These are phyloP conservation scores for Erythrobasidium yunnanense DNA, from an alignment of 768 basidiomycete genomes.

Conservation along the genomic window DNA sequence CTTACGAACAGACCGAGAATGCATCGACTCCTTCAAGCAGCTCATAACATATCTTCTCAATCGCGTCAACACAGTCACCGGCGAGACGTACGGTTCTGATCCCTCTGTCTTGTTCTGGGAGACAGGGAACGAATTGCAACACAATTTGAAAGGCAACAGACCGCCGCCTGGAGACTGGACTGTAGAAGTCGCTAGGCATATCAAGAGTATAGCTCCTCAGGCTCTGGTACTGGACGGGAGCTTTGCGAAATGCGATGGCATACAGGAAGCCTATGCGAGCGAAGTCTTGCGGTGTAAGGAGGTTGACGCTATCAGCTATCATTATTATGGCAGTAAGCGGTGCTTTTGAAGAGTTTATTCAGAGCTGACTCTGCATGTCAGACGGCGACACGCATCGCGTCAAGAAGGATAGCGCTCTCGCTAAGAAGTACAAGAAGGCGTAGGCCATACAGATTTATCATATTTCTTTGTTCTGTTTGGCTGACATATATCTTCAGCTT, in stretches of 20 bases:
- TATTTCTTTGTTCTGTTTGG: neutral
- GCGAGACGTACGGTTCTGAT: constrained; percentile 35
- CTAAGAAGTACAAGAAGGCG: constrained; percentile 33
- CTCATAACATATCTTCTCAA: constrained; percentile 32
- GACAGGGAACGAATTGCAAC: constrained; percentile 37
- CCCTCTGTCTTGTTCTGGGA: constrained; percentile 37
- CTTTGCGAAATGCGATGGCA: constrained; percentile 33
- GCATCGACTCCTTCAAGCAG: constrained; percentile 11
- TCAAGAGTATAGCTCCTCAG: constrained; percentile 34
- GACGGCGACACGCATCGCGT: constrained; percentile 33
- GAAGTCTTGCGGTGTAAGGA: constrained; percentile 33
- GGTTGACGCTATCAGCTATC: constrained; percentile 30
- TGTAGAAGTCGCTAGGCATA: constrained; percentile 31
- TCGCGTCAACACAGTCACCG: constrained; percentile 37
- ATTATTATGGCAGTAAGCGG: constrained; percentile 22
- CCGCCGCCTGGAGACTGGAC: constrained; percentile 37
- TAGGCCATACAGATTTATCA: neutral
- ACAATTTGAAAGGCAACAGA: constrained; percentile 20
- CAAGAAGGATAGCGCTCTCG: constrained; percentile 34
- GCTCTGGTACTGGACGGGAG: constrained; percentile 37
- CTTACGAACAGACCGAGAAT: constrained; percentile 5
- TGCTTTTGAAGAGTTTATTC: no score
- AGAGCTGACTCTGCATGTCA: neutral
- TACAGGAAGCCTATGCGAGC: constrained; percentile 28
- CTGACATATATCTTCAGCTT: constrained; percentile 19